These are phyloP conservation scores for Mayamaea pseudoterrestris DNA, from an alignment of 108 stramenopile species.

Conservation along the genomic window DNA sequence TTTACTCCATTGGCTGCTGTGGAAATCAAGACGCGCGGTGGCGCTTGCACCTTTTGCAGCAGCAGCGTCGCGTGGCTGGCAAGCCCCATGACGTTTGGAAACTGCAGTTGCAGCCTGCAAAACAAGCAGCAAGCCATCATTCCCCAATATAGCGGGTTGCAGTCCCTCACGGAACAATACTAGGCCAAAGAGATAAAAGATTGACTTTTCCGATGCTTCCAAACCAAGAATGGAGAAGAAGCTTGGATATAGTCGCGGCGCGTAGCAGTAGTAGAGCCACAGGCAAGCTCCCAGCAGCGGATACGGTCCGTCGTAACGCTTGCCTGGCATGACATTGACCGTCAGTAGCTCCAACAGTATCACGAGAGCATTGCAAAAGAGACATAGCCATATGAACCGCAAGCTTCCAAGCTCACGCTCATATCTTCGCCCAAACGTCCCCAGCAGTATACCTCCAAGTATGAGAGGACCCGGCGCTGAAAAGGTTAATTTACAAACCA, in stretches of 20 bases:
- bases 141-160: slow-evolving; percentile 7
- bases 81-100: background rate
- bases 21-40: slow-evolving; percentile 3
- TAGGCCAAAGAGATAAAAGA: slow-evolving; percentile 18
- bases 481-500: no score
- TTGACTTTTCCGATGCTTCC: slow-evolving; percentile 54
- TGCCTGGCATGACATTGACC: slow-evolving; percentile 1
- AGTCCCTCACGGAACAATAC: slow-evolving; percentile 1
- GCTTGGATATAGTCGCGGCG: slow-evolving; percentile 57
- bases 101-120: background rate
- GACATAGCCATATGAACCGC: slow-evolving; percentile 33
- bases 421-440: slow-evolving; percentile 29
- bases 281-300: slow-evolving; percentile 44
- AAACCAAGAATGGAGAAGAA: slow-evolving; percentile 49
- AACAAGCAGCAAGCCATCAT: background rate
- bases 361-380: slow-evolving; percentile 15
- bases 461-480: no score
- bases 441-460: slow-evolving; percentile 36
- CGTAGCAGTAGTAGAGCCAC: slow-evolving; percentile 37
- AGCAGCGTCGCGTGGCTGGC: background rate
- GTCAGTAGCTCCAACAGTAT: slow-evolving; percentile 21
- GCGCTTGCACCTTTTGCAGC: slow-evolving; percentile 1
- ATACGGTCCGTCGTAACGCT: slow-evolving; percentile 29
- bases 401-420: slow-evolving; percentile 69
- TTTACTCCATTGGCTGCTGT: no score